Evolutionary conservation across 257 asterid genomes (phyloP), one percentile per base, ranked within the genome.

Genomic region (Ligustrum vulgare): DNA sequence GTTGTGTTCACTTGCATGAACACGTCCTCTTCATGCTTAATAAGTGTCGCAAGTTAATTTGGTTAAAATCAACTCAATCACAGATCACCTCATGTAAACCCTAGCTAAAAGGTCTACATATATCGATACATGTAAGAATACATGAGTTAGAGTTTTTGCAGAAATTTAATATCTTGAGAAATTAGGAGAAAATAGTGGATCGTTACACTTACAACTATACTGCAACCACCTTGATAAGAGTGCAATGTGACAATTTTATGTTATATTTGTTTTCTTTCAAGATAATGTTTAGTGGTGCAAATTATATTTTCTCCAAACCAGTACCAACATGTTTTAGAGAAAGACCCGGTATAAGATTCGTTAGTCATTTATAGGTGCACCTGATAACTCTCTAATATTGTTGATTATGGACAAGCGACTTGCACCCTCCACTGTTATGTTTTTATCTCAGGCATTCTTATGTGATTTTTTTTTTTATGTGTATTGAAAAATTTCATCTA

Each of bases 241-340:
- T 58, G 25, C 47, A 65, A n/a, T n/a, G 43, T 34, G 72, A 22
- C 47, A 60, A 64, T 8, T 67, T 8, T 39, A 3, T n/a, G 2
- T 3, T 34, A 72, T 45, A 6, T 31, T 8, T 18, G 11, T 69
- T 49, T 60, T 76, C 41, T 66, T 25, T 60, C 20, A 12, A 2
- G 4, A 15, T 35, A 62, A 36, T 76, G 63, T n/a, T 65, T 72
- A 20, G 66, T 67, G 74, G 71, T 63, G 35, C n/a, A 54, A 72
- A 43, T 70, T 37, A 33, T 28, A 72, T 49, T 70, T 76, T 71
- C 74, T 72, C 77, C 67, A 70, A 67, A 81, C 49, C 87, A 93
- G 99, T 93, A 95, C 82, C 98, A 95, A 35, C 99, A 98, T n/a
- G 99, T 97, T 68, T 78, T 94, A 77, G 98, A 94, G 97, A 94